Evolutionary conservation across 805 yeast species (phyloP).

Genomic region (Suhomyces vadensis): DNA sequence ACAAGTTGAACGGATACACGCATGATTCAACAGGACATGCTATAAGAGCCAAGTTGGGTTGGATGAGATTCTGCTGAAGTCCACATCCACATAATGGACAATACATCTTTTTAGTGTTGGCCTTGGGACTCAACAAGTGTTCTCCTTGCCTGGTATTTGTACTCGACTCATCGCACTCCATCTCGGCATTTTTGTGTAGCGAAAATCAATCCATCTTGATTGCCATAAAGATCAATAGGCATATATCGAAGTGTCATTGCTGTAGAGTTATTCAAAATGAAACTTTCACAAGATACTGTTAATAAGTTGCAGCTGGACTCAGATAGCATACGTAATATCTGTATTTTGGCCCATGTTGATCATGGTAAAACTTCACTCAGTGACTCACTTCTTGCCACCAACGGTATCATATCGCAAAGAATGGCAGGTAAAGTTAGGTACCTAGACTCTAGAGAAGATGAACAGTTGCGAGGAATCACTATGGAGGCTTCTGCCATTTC

Average conservation of each 20-base stretch:
- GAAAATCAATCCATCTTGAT: background rate
- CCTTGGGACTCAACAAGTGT: background rate
- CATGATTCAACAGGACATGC: conserved; percentile 31
- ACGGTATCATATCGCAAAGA: conserved; percentile 92
- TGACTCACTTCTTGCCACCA: conserved; percentile 89
- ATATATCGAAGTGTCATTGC: background rate
- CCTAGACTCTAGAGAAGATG: conserved; percentile 92
- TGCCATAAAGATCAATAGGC: background rate
- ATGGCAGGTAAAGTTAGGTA: conserved; percentile 95
- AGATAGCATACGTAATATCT: conserved; percentile 76
- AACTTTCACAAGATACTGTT: conserved; percentile 64
- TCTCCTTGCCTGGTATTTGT: background rate
- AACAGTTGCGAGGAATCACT: conserved; percentile 93
- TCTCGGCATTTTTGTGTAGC: background rate
- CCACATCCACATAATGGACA: conserved; percentile 32
- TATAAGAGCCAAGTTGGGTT: conserved; percentile 26
- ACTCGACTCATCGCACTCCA: too few relatives aligned
- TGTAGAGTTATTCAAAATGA: conserved; percentile 35
- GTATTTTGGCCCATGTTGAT: conserved; percentile 97
- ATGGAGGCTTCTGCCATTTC: conserved; percentile 98
- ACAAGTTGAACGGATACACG: conserved; percentile 35
- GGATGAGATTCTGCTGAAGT: conserved; percentile 28
- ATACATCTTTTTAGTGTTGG: conserved; percentile 8
- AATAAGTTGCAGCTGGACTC: conserved; percentile 69
- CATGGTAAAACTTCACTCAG: conserved; percentile 97